phyloP scores from a whole-genome alignment of 805 yeast species.

The Zygoascus ofunaensis region DNA sequence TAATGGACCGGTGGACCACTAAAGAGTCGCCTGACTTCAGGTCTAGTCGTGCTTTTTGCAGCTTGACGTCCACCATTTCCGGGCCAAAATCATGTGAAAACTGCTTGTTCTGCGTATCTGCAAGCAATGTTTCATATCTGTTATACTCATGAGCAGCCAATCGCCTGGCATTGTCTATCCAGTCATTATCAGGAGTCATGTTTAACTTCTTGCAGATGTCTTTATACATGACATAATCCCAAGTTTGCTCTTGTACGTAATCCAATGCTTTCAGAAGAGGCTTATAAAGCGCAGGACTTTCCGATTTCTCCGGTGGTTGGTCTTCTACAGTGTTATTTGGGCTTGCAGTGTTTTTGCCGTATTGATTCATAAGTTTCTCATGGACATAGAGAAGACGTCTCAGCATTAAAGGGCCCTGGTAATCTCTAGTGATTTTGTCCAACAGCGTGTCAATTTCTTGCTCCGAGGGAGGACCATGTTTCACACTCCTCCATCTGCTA shows the following conservation, averaged over 20 bases:
- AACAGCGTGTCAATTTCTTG: background rate
- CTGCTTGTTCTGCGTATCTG: background rate
- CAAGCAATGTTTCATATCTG: background rate
- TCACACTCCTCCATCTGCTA: too few relatives aligned
- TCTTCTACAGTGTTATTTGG: too few relatives aligned
- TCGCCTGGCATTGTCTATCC: background rate
- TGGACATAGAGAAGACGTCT: background rate
- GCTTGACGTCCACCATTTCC: background rate
- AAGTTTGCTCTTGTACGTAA: background rate
- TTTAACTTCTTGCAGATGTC: background rate
- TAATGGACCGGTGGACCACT: background rate
- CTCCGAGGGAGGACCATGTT: too few relatives aligned
- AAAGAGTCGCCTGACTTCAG: constrained; percentile 2
- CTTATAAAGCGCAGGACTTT: too few relatives aligned
- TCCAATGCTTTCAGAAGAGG: background rate
- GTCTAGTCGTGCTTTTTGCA: background rate
- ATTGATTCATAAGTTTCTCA: too few relatives aligned
- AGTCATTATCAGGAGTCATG: background rate
- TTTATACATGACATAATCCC: background rate
- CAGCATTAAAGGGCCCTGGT: background rate
- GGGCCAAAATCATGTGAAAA: background rate
- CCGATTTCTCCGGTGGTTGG: too few relatives aligned
- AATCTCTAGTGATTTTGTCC: background rate
- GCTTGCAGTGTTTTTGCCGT: too few relatives aligned
- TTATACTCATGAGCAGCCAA: background rate